Base-by-base conservation (phyloP, 148 eudicot genomes). In the Nyssa sinensis region DNA sequence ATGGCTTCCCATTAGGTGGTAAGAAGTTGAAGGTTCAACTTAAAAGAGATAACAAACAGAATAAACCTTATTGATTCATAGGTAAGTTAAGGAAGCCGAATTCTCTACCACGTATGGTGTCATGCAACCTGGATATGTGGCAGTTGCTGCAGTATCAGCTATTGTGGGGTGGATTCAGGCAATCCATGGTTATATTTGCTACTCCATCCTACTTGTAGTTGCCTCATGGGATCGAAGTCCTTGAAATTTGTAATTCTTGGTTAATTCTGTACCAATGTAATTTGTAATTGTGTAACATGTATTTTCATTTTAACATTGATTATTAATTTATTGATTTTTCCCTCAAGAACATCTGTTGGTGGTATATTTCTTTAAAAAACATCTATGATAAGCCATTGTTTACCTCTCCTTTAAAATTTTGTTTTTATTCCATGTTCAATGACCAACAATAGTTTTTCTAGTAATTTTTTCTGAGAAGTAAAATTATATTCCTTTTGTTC, bases 21-120 rank as follows among this genome's bases (percentile, higher is more conserved):
- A 96, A 96, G 82, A 96, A 93, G 83, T 84, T 96, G 88, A 93
- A 93, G 87, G 99, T 96, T 81, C 91, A 96, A 81, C 95, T 88
- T 49, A 96, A 96, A 87, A 85, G 97, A 86, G 97, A 91, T 79
- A 90, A 86, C 85, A 91, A 87, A 79, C 90, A 85, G 75, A 93
- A 55, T 76, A 86, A 80, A 77, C 69, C 89, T 55, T 88, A 81
- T 72, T 88, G 83, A 89, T 81, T 84, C 63, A 79, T 69, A 62
- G 82, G 75, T 65, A 77, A 60, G 51, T 61, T 44, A 27, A 69
- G 73, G 74, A 75, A 41, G 39, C 71, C 33, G 69, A 72, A 44
- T 61, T 73, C 59, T 41, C 24, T 53, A 25, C 27, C 39, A 64
- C 33, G 24, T 51, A 32, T 44, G 62, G 69, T 51, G 75, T 57